Conservation (phyloP, 1,284 basidiomycete genomes). For the Pterula multifida region DNA sequence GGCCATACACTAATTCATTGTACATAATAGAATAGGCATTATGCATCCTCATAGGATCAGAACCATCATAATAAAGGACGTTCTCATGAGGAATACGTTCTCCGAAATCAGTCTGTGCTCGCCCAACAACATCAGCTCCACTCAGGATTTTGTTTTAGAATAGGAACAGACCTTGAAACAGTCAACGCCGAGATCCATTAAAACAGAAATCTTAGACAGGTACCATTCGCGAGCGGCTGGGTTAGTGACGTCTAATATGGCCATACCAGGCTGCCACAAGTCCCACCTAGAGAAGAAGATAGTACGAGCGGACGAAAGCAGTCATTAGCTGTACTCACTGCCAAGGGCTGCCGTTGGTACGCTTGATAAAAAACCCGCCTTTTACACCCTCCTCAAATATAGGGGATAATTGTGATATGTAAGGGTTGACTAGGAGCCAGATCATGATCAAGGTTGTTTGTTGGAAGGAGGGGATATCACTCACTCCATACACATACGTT, state of each 20-base stretch:
- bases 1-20: slow-evolving; percentile 57
- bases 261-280: slow-evolving; percentile 62
- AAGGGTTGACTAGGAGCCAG: slow-evolving; percentile 42
- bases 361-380: slow-evolving; percentile 58
- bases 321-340: slow-evolving; percentile 31
- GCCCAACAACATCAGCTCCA: background rate
- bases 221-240: slow-evolving; percentile 61
- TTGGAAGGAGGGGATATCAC: slow-evolving; percentile 11
- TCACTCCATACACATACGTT: slow-evolving; percentile 68
- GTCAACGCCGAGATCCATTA: slow-evolving; percentile 63
- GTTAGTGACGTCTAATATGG: slow-evolving; percentile 64
- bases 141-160: background rate
- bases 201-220: slow-evolving; percentile 37
- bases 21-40: slow-evolving; percentile 57
- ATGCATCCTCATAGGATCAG: slow-evolving; percentile 56
- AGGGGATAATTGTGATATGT: slow-evolving; percentile 56
- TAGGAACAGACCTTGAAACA: slow-evolving; percentile 42
- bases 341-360: slow-evolving; percentile 59
- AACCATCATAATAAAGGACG: slow-evolving; percentile 55
- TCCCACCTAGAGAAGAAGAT: slow-evolving; percentile 37
- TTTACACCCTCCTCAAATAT: slow-evolving; percentile 60
- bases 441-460: slow-evolving; percentile 3
- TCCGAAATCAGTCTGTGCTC: slow-evolving; percentile 8
- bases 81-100: slow-evolving; percentile 51
- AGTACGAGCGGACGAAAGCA: background rate